Evolutionary conservation across 352 stramenopile genomes (phyloP).

Genomic region (Globisporangium ultimum): DNA sequence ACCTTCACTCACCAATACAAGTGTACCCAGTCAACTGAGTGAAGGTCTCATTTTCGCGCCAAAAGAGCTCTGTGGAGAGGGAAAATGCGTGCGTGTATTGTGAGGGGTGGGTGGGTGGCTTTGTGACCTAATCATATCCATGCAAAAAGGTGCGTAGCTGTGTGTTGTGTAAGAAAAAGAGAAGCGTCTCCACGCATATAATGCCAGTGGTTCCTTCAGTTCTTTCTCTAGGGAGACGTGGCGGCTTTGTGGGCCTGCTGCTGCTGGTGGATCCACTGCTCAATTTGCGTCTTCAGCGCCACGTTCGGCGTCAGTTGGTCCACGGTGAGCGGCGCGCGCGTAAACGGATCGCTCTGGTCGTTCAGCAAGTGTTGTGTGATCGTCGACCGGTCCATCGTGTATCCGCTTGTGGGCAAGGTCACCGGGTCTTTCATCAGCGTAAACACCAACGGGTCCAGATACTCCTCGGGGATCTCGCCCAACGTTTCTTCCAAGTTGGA

Average conservation of each 20-base stretch:
- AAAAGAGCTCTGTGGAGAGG: no score
- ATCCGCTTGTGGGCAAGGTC: constrained; percentile 84
- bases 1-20: background rate
- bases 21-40: background rate
- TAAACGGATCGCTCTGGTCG: constrained; percentile 97
- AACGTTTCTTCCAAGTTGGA: constrained; percentile 75
- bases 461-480: constrained; percentile 95
- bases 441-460: constrained; percentile 93
- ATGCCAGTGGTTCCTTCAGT: background rate
- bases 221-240: background rate
- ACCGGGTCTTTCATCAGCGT: constrained; percentile 97
- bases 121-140: no score
- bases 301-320: constrained; percentile 57
- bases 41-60: background rate
- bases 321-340: constrained; percentile 84
- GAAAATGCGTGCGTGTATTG: no score
- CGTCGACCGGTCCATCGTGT: constrained; percentile 91
- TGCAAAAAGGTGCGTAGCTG: no score
- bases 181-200: no score
- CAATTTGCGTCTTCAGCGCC: constrained; percentile 65
- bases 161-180: no score
- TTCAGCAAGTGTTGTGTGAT: constrained; percentile 98
- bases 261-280: constrained; percentile 47
- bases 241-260: constrained; percentile 23
- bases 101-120: no score